Evolutionary conservation across 345 rosid genomes (phyloP).

Genomic region (Pugionium dolabratum): DNA sequence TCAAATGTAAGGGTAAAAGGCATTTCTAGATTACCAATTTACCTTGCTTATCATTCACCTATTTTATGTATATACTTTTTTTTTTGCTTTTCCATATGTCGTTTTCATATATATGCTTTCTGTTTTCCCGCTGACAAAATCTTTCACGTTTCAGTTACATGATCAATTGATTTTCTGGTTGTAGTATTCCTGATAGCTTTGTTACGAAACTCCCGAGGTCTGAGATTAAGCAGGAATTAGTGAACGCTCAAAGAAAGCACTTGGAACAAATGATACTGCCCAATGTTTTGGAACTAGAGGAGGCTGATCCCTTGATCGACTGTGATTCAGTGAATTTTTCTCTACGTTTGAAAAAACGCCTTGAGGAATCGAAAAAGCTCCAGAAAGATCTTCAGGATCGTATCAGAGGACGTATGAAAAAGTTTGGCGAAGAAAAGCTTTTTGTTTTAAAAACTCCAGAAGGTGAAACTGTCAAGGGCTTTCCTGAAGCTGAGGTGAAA

Average conservation of each 20-base stretch:
- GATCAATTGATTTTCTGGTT: conserved; percentile 37
- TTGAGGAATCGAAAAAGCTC: conserved; percentile 70
- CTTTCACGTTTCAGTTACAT: conserved; percentile 27
- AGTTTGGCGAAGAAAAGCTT: conserved; percentile 70
- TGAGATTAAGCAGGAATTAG: conserved; percentile 72
- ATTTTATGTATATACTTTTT: conserved; percentile 16
- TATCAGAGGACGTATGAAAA: conserved; percentile 69
- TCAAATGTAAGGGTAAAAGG: conserved; percentile 15
- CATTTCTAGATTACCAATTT: not conserved
- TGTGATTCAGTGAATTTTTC: conserved; percentile 65
- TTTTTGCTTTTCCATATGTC: conserved; percentile 9
- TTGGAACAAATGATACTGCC: conserved; percentile 79
- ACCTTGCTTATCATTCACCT: conserved; percentile 9
- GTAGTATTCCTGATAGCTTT: conserved; percentile 52
- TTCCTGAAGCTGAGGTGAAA: conserved; percentile 82
- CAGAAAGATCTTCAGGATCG: conserved; percentile 66
- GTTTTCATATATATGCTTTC: conserved; percentile 13
- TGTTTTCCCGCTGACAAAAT: conserved; percentile 16
- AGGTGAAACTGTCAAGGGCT: conserved; percentile 81
- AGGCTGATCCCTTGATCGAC: conserved; percentile 58
- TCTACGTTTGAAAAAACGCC: conserved; percentile 58
- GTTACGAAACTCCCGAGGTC: conserved; percentile 60
- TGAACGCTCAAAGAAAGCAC: conserved; percentile 69
- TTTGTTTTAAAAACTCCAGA: conserved; percentile 66
- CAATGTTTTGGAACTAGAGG: conserved; percentile 65